phyloP scores from a whole-genome alignment of 2,329 filamentous ascomycete genomes.

The Pseudomassariella vexata region DNA sequence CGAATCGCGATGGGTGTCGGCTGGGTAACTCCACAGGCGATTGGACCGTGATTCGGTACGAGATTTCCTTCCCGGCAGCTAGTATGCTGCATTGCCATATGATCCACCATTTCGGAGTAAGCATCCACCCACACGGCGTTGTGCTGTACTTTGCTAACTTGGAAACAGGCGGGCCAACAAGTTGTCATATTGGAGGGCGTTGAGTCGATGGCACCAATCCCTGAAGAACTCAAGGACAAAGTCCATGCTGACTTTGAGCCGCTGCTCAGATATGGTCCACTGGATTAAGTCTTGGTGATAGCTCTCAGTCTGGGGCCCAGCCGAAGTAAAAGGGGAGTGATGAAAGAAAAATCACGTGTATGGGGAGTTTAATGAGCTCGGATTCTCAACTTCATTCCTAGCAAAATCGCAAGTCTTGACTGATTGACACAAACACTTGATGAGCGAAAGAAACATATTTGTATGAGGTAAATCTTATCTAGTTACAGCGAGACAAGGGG shows the following conservation, averaged over 20 bases:
- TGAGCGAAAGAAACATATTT: no score
- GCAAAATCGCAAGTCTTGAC: no score
- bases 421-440: no score
- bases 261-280: slow-evolving; percentile 9
- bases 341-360: no score
- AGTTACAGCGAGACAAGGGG: no score
- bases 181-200: slow-evolving; percentile 11
- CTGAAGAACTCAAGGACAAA: slow-evolving; percentile 10
- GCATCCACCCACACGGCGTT: not conserved
- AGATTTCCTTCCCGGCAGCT: slow-evolving; percentile 11
- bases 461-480: no score
- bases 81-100: slow-evolving; percentile 14
- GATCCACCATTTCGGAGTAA: slow-evolving; percentile 14
- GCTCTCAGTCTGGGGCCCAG: no score
- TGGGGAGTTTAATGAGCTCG: no score
- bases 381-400: no score
- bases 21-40: slow-evolving; percentile 9
- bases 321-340: no score
- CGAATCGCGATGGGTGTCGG: slow-evolving; percentile 10
- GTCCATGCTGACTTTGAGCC: slow-evolving; percentile 10
- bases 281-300: slow-evolving; percentile 8
- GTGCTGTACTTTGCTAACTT: not conserved
- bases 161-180: slow-evolving; percentile 11
- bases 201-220: slow-evolving; percentile 11
- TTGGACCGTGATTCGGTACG: slow-evolving; percentile 11